Evolutionary conservation across 305 asterid genomes (phyloP).

Genomic region (Solanum aculeatissimum): DNA sequence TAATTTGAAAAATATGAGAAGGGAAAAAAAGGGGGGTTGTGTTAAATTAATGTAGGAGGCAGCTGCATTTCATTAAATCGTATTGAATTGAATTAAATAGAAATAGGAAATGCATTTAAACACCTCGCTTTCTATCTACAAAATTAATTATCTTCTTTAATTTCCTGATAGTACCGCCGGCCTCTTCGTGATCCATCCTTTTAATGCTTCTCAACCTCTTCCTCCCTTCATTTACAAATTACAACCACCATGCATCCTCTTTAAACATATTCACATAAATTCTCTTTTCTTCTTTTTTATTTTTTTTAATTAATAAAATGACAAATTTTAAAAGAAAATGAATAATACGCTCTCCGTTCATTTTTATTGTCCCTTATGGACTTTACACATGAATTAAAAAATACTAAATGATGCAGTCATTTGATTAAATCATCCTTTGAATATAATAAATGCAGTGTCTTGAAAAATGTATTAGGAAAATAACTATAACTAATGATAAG

Average conservation of each 20-base stretch:
- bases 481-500: too few relatives aligned
- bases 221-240: neutral
- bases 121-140: conserved; percentile 10
- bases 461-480: too few relatives aligned
- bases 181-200: neutral
- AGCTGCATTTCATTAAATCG: conserved; percentile 33
- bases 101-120: conserved; percentile 28
- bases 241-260: neutral
- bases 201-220: neutral
- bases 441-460: too few relatives aligned
- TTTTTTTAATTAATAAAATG: too few relatives aligned
- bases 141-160: neutral
- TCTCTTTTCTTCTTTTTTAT: neutral
- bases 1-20: neutral
- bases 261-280: neutral
- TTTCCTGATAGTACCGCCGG: neutral
- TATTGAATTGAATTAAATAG: conserved; percentile 20
- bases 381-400: too few relatives aligned
- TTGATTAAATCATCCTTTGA: too few relatives aligned
- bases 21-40: neutral
- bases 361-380: too few relatives aligned
- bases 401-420: too few relatives aligned
- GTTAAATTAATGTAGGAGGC: conserved; percentile 8
- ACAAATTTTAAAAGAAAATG: too few relatives aligned
- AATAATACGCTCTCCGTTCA: too few relatives aligned